Evolutionary conservation across 768 basidiomycete genomes (phyloP), one percentile per base, ranked within the genome.

Genomic region (Xanthoconium purpureum): DNA sequence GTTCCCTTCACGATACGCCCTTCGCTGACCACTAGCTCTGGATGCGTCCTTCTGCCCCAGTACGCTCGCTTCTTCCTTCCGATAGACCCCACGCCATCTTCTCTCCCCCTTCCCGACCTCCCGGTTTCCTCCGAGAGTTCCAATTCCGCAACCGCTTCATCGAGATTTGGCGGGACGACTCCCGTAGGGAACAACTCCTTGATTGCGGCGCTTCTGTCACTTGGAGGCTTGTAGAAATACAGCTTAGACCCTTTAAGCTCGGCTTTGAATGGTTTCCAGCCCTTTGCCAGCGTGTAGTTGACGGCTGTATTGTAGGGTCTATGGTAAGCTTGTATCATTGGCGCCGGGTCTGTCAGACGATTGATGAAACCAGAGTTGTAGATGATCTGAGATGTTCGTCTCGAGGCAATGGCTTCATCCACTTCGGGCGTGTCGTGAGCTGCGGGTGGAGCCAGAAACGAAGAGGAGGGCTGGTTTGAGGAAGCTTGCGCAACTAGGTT

Each of bases 231-330:
- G 69, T 89, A 93, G 65, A 94, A 89, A 69, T 89, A 87, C 47
- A 95, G 63, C 69, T 94, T 94, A 13, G 87, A 83, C 7, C 92
- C 93, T 65, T 90, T 88, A 29, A 95, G 74, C 62, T 91, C 87
- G 44, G 88, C 78, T 69, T 94, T 93, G 75, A 82, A 91, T 6
- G 89, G 83, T 67, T 94, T 94, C 93, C 93, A 95, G 0, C 84
- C 84, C 62, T 91, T 91, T 0, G 80, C 68, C 2, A 84, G 71
- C 1, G 78, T 58, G 33, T 72, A 60, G 39, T 74, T 72, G 8
- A 63, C 61, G 36, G 77, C 70, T n/a, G 71, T 63, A 39, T 52
- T 66, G 48, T 72, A 72, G 3, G 64, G 61, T 29, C 55, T 55
- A 47, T 66, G 64, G 14, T 71, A 70, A 29, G 70, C 64, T 60